phyloP scores from a whole-genome alignment of 176 grass and related monocot species.

The Hsuehochloa calcarea region DNA sequence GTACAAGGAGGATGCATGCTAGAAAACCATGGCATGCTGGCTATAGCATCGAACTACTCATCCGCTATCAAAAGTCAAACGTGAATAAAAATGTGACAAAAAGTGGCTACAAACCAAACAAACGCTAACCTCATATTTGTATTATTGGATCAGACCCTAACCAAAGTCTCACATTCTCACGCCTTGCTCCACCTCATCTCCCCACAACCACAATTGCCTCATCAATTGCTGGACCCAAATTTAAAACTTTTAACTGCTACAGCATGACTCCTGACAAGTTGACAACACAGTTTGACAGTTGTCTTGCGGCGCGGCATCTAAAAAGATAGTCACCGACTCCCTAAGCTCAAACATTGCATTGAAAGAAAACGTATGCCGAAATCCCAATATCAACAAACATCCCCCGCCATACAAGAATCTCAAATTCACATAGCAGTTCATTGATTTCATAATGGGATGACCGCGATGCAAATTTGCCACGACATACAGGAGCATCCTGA shows the following conservation, averaged over 20 bases:
- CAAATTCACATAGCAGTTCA: constrained; percentile 40
- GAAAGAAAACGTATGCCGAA: constrained; percentile 2
- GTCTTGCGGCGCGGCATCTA: background rate
- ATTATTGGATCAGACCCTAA: background rate
- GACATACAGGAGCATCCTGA: constrained; percentile 29
- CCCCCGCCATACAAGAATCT: constrained; percentile 39
- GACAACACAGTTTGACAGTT: background rate
- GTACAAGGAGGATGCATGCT: too few relatives aligned
- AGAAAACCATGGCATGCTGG: too few relatives aligned
- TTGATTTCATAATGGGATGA: constrained; percentile 41
- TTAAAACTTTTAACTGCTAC: background rate
- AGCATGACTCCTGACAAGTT: background rate
- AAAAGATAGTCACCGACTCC: background rate
- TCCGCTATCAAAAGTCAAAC: too few relatives aligned
- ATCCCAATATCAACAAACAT: constrained; percentile 50
- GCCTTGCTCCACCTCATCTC: background rate
- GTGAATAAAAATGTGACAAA: too few relatives aligned
- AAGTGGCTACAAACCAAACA: too few relatives aligned
- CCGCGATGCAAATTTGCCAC: constrained; percentile 23
- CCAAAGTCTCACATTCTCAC: background rate
- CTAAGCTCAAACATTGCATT: constrained; percentile 9
- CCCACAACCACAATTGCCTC: background rate
- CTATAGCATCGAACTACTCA: too few relatives aligned
- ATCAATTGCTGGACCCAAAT: background rate
- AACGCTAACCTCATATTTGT: too few relatives aligned